Base-by-base conservation (phyloP, 257 asterid species). In the Plantago ovata region DNA sequence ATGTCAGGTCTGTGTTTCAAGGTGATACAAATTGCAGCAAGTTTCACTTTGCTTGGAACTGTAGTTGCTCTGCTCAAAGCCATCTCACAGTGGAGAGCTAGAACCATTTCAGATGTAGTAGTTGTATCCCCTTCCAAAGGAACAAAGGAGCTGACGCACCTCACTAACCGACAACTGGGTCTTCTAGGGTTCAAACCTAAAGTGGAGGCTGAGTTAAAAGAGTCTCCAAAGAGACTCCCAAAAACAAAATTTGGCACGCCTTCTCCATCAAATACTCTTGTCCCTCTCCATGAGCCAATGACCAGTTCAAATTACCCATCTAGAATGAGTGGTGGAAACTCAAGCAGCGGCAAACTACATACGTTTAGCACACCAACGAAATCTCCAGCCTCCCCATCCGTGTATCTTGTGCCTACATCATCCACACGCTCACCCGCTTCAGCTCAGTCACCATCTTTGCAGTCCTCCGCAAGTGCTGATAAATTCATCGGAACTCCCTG, bases 211-310 rank as follows among this genome's bases (percentile, higher is more conserved):
- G 61, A 61, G 53, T 56, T 66, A 1, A 64, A 64, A 38, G 94
- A 83, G 47, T 81, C 95, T 56, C 58, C 80, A 18, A 87, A 77
- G 75, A 82, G 73, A 74, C 90, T 84, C 69, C 93, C 84, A 38
- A 92, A 84, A 72, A 67, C 93, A n/a, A 86, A 68, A 69, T 58
- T 42, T 48, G 65, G 64, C 61, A 49, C 86, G 21, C 70, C 78
- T 64, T 78, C 86, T 62, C 84, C 85, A 18, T 80, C 92, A 36
- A 77, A 75, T 50, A 40, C 21, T 54, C 94, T 92, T 28, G 84
- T 85, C 66, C 98, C 98, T 38, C 77, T 85, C 72, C 98, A 85
- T 77, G 93, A 76, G 60, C 75, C 94, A 62, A 53, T 71, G 15
- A 56, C 81, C 10, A 65, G 70, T 67, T 72, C 86, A 39, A 73